A percentile compares a stretch with the other conserved stretches of the same genome.
Conservation (phyloP, 202 grass and related monocot species). For the Alloteropsis angusta region DNA sequence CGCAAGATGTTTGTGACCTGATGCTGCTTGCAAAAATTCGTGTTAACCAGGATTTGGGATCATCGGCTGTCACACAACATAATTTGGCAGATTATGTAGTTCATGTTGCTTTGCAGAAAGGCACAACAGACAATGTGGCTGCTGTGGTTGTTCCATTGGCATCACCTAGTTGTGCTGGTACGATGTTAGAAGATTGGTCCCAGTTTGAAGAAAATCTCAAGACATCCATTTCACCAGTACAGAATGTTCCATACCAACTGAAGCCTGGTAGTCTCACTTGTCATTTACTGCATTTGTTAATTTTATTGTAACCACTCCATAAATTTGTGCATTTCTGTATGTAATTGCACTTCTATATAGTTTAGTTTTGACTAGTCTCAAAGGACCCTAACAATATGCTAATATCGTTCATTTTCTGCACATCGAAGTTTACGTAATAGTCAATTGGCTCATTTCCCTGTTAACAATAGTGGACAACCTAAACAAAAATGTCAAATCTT, state of each 20-base stretch:
- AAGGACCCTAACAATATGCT: not conserved
- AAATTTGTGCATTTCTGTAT: not conserved
- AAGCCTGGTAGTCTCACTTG: conserved; percentile 29
- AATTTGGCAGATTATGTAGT: conserved; percentile 71
- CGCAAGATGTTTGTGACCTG: conserved; percentile 82
- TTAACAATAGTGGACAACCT: not conserved
- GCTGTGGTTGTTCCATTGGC: conserved; percentile 74
- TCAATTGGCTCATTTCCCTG: not conserved
- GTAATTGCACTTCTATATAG: not conserved
- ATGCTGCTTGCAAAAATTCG: conserved; percentile 46
- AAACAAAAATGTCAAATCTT: conserved; percentile 4
- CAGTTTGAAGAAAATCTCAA: conserved; percentile 33
- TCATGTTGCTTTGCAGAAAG: conserved; percentile 67
- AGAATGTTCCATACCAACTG: conserved; percentile 21
- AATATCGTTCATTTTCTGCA: not conserved
- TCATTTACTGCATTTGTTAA: not conserved
- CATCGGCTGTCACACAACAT: conserved; percentile 28
- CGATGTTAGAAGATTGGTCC: conserved; percentile 33
- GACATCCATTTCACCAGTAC: conserved; percentile 20
- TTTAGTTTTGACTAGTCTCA: not conserved
- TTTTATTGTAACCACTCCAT: not conserved
- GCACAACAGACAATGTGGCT: conserved; percentile 90
- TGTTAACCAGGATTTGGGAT: conserved; percentile 22
- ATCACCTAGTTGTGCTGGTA: conserved; percentile 29
- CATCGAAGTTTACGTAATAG: not conserved